Percentiles rank a stretch among this genome's conserved stretches.
Evolutionary conservation across 139 green algal genomes (phyloP).

Genomic region (Coelastrella sp.): DNA sequence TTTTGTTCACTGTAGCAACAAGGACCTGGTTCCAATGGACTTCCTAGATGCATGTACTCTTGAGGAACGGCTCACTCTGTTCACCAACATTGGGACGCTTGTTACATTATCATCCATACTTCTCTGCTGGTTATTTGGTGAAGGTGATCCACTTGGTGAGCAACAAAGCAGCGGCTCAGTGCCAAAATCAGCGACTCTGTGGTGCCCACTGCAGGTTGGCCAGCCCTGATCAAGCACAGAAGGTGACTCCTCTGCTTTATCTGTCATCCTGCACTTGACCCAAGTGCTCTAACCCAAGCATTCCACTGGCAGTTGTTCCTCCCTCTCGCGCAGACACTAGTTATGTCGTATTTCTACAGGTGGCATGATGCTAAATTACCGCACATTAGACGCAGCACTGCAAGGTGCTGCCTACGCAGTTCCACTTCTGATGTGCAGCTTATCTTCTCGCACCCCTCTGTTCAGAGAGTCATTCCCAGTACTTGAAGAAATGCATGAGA

Average conservation of each 20-base stretch:
- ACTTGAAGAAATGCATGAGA: slow-evolving; percentile 53
- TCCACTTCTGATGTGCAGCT: slow-evolving; percentile 48
- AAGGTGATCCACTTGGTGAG: slow-evolving; percentile 52
- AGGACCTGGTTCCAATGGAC: slow-evolving; percentile 26
- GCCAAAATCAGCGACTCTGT: too few species aligned
- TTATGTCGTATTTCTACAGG: slow-evolving; percentile 38
- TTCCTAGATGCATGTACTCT: slow-evolving; percentile 14
- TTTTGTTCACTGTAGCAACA: slow-evolving; percentile 27
- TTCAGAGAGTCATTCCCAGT: slow-evolving; percentile 49
- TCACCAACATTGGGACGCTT: slow-evolving; percentile 46
- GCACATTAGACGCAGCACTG: slow-evolving; percentile 28
- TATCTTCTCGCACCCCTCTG: not conserved
- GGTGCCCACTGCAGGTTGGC: too few species aligned
- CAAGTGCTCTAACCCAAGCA: too few species aligned
- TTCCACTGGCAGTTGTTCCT: too few species aligned
- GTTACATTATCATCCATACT: slow-evolving; percentile 10
- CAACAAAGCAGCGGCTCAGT: too few species aligned
- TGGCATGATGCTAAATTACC: slow-evolving; percentile 26
- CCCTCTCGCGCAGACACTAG: too few species aligned
- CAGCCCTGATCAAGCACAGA: too few species aligned
- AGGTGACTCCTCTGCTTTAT: too few species aligned
- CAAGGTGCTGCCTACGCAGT: slow-evolving; percentile 32
- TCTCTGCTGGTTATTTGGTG: slow-evolving; percentile 43
- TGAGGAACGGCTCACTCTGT: slow-evolving; percentile 49
- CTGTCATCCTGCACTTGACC: too few species aligned